Base-by-base conservation (phyloP, 805 yeast species). In the Saitoella complicata region DNA sequence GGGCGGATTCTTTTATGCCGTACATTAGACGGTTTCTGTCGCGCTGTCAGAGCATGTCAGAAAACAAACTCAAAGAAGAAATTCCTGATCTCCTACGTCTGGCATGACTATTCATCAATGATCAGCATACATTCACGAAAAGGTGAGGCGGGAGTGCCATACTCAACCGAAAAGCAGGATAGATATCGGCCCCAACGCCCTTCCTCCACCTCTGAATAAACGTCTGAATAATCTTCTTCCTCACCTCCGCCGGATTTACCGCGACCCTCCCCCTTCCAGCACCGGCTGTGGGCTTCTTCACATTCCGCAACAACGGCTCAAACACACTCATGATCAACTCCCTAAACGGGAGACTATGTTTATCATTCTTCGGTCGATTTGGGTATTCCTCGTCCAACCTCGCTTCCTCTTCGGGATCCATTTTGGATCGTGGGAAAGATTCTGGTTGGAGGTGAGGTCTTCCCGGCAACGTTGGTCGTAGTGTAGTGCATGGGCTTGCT, bases 151-250 rank as follows among this genome's bases (percentile, higher is more conserved):
- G 11, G 35, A 34, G n/a, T n/a, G 9, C 42, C 56, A 10, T 45
- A 46, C 61, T 63, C 41, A 86, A 64, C 32, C 76, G 63, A 10
- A 81, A 65, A 1, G 78, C 78, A 0, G 88, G 87, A 52, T 70
- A 76, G 3, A 86, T 68, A 57, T 86, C 71, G 11, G 67, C 59
- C 0, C 85, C 85, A 0, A 78, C 76, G 1, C 66, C 60, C 10
- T 51, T 52, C 35, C 76, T 59, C 80, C 81, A 79, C 36, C 64
- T 56, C 4, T 56, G 55, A 32, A 76, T 61, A 53, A 75, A 79
- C 11, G 52, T 49, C 0, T 53, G 46, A 2, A 73, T 58, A 1
- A 63, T 50, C 13, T 59, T 40, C 6, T 51, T 46, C 32, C 57
- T 55, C 5, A 64, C 48, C 42, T 45, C 52, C 21, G 21, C 21